phyloP scores from a whole-genome alignment of 495 filamentous ascomycete genomes.

The Hypoxylon perforatum region DNA sequence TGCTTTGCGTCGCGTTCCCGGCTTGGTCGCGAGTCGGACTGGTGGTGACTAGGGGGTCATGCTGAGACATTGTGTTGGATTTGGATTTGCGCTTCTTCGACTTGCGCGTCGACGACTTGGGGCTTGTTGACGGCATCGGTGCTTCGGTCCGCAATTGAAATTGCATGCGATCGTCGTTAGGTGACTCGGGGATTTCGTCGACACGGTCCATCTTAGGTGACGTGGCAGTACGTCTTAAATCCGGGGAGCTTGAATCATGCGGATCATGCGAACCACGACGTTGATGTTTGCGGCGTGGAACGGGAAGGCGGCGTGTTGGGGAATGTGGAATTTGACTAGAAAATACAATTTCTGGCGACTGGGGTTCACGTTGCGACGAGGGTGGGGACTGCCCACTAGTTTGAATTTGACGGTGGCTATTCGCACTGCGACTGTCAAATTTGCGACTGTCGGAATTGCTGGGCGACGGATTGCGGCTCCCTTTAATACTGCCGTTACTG shows the following conservation, averaged over 20 bases:
- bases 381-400: neutral
- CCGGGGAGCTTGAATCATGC: too few species aligned
- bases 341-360: conserved; percentile 16
- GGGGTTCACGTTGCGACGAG: conserved; percentile 7
- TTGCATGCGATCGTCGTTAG: neutral
- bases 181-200: conserved; percentile 1
- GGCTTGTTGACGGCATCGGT: too few species aligned
- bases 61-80: too few species aligned
- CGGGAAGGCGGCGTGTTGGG: neutral
- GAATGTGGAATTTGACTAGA: conserved; percentile 32
- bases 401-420: neutral
- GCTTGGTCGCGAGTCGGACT: neutral
- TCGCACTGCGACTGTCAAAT: neutral
- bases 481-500: too few species aligned
- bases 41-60: conserved; percentile 7
- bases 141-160: too few species aligned
- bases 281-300: neutral
- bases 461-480: too few species aligned
- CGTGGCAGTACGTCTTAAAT: neutral
- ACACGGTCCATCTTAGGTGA: neutral
- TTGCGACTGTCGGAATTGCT: too few species aligned
- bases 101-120: too few species aligned
- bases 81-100: neutral
- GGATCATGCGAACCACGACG: too few species aligned
- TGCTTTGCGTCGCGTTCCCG: neutral